A percentile compares a stretch with the other conserved stretches of the same genome.
These are phyloP conservation scores for Inosperma sp. DNA, from an alignment of 768 basidiomycete genomes.

Conservation along the genomic window DNA sequence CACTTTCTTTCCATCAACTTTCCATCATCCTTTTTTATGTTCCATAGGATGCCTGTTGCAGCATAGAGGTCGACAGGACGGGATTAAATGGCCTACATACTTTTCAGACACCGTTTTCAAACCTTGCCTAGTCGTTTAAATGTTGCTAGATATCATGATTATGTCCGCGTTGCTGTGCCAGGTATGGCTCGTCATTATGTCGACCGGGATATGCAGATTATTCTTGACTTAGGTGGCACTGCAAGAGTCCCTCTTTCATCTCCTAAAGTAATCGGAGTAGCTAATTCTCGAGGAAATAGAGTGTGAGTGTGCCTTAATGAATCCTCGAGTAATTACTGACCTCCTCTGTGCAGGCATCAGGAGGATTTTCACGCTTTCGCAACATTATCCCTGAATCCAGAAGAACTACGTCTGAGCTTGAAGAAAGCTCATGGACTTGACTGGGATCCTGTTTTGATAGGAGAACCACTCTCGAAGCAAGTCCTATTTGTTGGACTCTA, in stretches of 20 bases:
- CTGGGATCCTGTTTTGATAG: constrained; percentile 63
- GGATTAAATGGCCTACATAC: constrained; percentile 25
- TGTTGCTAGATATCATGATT: constrained; percentile 58
- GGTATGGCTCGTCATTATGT: constrained; percentile 19
- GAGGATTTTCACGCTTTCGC: constrained; percentile 83
- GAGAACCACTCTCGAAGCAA: constrained; percentile 60
- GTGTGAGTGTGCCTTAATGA: constrained; percentile 30
- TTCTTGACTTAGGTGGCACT: constrained; percentile 34
- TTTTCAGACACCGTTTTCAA: constrained; percentile 11
- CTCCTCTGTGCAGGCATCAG: constrained; percentile 61
- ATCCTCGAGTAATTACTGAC: constrained; percentile 9
- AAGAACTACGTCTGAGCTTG: constrained; percentile 63
- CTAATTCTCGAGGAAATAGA: constrained; percentile 71
- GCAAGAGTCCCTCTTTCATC: constrained; percentile 69
- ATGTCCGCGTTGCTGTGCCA: constrained; percentile 51
- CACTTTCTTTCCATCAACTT: no score
- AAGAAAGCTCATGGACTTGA: constrained; percentile 58
- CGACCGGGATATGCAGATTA: background rate
- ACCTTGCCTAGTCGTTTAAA: constrained; percentile 6
- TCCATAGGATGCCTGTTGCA: constrained; percentile 1
- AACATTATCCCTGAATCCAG: constrained; percentile 68
- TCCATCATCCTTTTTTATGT: no score
- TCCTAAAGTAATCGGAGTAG: constrained; percentile 73
- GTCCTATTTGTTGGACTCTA: constrained; percentile 87
- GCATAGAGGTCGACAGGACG: constrained; percentile 9